Evolutionary conservation across 2,329 filamentous ascomycete genomes (phyloP).

Genomic region (Scopulariopsis brevicaulis): DNA sequence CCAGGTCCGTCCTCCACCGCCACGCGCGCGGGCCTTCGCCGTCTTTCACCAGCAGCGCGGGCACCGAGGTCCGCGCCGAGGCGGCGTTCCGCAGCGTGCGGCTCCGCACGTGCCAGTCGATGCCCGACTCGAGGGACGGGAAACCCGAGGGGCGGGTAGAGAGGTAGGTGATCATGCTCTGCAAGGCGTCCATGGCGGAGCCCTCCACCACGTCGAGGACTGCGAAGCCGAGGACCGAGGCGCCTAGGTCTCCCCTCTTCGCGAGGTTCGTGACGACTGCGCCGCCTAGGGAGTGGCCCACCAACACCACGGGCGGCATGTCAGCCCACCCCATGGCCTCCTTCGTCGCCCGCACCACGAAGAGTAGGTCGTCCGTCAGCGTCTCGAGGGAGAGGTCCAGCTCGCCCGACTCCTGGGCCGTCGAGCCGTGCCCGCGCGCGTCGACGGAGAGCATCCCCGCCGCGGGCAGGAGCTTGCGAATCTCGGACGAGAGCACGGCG

Average conservation of each 20-base stretch:
- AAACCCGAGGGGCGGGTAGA: constrained; percentile 72
- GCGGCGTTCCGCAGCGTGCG: constrained; percentile 74
- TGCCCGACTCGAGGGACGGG: constrained; percentile 62
- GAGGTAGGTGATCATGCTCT: constrained; percentile 89
- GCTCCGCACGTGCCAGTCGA: constrained; percentile 89
- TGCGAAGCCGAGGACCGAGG: constrained; percentile 67
- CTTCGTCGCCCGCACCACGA: constrained; percentile 57
- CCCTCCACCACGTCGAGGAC: constrained; percentile 95
- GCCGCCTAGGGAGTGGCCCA: constrained; percentile 88
- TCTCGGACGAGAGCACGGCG: constrained; percentile 66
- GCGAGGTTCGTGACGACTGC: constrained; percentile 83
- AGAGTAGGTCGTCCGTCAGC: constrained; percentile 60
- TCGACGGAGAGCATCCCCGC: constrained; percentile 80
- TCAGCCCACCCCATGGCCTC: constrained; percentile 58
- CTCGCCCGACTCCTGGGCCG: constrained; percentile 23
- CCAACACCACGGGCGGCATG: constrained; percentile 65
- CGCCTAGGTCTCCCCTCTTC: constrained; percentile 49
- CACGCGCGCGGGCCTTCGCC: constrained; percentile 38
- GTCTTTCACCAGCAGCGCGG: constrained; percentile 54
- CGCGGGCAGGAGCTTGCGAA: constrained; percentile 63
- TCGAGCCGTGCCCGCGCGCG: constrained; percentile 76
- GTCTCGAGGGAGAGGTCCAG: constrained; percentile 63
- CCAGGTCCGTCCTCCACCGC: constrained; percentile 80
- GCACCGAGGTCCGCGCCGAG: constrained; percentile 82
- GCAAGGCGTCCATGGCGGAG: constrained; percentile 85